phyloP scores from a whole-genome alignment of 2,329 filamentous ascomycete genomes.

The Camptophora hylomeconis region DNA sequence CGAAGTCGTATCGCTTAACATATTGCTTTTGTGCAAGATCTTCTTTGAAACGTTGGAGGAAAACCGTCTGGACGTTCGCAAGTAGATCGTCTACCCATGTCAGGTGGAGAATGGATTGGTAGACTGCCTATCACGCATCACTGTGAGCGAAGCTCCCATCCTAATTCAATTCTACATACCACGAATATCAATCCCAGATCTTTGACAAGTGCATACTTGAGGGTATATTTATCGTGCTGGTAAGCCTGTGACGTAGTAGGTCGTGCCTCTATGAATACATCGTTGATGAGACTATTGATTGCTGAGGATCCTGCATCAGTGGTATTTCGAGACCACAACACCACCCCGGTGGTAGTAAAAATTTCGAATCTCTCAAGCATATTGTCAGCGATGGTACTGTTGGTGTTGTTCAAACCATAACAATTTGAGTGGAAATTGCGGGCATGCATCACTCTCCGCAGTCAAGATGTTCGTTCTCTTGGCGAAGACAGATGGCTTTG shows the following conservation, averaged over 20 bases:
- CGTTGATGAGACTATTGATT: constrained; percentile 87
- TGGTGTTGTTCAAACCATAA: neutral
- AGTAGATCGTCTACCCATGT: constrained; percentile 96
- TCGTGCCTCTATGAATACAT: constrained; percentile 96
- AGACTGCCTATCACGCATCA: constrained; percentile 91
- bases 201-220: constrained; percentile 88
- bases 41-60: constrained; percentile 78
- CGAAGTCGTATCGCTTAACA: constrained; percentile 71
- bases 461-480: too few relatives aligned
- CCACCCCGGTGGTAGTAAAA: constrained; percentile 86
- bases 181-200: constrained; percentile 93
- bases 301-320: constrained; percentile 65
- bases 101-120: constrained; percentile 85
- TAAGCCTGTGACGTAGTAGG: constrained; percentile 61
- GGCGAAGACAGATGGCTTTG: too few relatives aligned
- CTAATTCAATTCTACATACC: constrained; percentile 50
- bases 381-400: constrained; percentile 8
- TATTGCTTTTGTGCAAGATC: constrained; percentile 72
- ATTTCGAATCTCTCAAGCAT: constrained; percentile 99
- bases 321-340: constrained; percentile 88
- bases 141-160: too few relatives aligned
- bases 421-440: too few relatives aligned
- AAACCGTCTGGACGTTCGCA: constrained; percentile 86
- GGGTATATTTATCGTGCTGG: constrained; percentile 80
- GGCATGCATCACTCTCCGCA: too few relatives aligned